phyloP scores from a whole-genome alignment of 352 stramenopile species.

The Phytophthora palmivora region DNA sequence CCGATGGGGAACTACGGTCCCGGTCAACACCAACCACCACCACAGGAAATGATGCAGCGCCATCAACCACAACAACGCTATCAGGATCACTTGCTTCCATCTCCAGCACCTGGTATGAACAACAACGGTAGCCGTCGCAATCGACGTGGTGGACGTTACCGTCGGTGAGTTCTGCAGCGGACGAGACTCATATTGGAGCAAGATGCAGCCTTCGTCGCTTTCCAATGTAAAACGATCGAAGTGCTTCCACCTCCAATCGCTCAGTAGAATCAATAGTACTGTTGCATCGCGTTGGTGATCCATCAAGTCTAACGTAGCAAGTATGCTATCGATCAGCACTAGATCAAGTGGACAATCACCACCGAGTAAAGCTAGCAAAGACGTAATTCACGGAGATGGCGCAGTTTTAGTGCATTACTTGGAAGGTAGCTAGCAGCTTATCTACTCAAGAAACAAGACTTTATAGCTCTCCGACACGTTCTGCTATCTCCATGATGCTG shows the following conservation, averaged over 20 bases:
- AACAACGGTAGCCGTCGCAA: slow-evolving; percentile 29
- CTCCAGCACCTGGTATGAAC: slow-evolving; percentile 28
- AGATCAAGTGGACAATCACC: slow-evolving; percentile 1
- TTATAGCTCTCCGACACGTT: slow-evolving; percentile 58
- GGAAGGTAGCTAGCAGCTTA: not conserved
- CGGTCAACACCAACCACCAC: slow-evolving; percentile 33
- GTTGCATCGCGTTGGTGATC: not conserved
- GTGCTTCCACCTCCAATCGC: slow-evolving; percentile 7
- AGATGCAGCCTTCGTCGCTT: slow-evolving; percentile 1
- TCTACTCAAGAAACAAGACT: not conserved
- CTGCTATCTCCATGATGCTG: slow-evolving; percentile 68
- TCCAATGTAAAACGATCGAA: slow-evolving; percentile 1
- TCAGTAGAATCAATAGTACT: not conserved
- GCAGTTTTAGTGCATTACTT: not conserved
- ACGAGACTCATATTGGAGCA: not conserved
- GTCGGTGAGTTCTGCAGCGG: slow-evolving; percentile 26
- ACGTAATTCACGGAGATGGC: not conserved
- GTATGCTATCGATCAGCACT: not conserved
- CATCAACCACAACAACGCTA: slow-evolving; percentile 29
- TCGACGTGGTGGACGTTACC: slow-evolving; percentile 44
- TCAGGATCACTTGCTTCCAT: slow-evolving; percentile 40
- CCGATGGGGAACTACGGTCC: slow-evolving; percentile 32
- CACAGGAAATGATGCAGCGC: slow-evolving; percentile 30
- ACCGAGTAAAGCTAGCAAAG: not conserved
- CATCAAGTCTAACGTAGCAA: not conserved